Percentiles rank a stretch among this genome's conserved stretches.
phyloP scores from a whole-genome alignment of 176 grass and related monocot genomes.

The Panicum miliaceum region DNA sequence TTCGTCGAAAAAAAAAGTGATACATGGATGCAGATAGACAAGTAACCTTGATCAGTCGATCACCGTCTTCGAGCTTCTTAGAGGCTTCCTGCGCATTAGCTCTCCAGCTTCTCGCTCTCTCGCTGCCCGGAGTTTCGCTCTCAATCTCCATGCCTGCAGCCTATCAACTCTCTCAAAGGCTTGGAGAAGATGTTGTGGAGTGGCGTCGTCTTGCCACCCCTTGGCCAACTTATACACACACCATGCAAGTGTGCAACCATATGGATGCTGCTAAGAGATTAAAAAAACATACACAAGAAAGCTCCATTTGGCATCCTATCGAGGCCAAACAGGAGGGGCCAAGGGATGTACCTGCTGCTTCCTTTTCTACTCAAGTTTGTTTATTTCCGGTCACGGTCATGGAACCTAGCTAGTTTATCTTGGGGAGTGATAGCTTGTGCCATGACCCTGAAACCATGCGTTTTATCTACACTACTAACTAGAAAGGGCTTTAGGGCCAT shows the following conservation, averaged over 20 bases:
- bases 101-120: slow-evolving; percentile 40
- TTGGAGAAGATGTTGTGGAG: background rate
- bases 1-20: background rate
- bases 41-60: slow-evolving; percentile 37
- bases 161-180: background rate
- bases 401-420: background rate
- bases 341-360: slow-evolving; percentile 10
- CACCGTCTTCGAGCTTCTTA: slow-evolving; percentile 24
- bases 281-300: slow-evolving; percentile 15
- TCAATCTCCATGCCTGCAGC: slow-evolving; percentile 48
- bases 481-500: background rate
- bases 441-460: background rate
- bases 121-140: slow-evolving; percentile 11
- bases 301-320: slow-evolving; percentile 38
- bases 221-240: slow-evolving; percentile 40
- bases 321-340: background rate
- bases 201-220: background rate
- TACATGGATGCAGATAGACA: background rate
- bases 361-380: background rate
- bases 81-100: slow-evolving; percentile 12
- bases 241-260: background rate
- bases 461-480: too few species aligned
- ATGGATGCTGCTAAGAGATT: background rate
- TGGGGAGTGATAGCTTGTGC: background rate
- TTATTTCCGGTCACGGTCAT: background rate